phyloP scores from a whole-genome alignment of 2,329 filamentous ascomycete genomes.

The Akanthomyces dipterigenus region DNA sequence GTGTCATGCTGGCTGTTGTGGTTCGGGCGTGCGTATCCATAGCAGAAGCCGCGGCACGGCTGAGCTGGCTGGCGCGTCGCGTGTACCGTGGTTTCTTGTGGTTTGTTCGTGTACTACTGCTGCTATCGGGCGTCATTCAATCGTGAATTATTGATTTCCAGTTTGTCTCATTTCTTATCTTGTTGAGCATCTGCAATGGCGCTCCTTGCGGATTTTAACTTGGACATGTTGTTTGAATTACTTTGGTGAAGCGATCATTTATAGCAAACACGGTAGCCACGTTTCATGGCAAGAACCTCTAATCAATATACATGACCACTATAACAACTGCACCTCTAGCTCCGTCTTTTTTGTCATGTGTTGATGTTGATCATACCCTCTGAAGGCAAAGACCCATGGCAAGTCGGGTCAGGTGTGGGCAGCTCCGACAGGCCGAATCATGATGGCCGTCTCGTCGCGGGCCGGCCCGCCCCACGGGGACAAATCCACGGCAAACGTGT shows the following conservation, averaged over 20 bases:
- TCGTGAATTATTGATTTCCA: not conserved
- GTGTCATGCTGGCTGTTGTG: constrained; percentile 13
- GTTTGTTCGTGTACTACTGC: not conserved
- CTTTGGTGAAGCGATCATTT: not conserved
- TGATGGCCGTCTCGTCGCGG: not conserved
- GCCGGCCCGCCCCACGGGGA: not conserved
- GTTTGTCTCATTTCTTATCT: not conserved
- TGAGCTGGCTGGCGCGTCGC: constrained; percentile 10
- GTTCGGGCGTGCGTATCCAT: constrained; percentile 23
- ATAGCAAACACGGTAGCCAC: not conserved
- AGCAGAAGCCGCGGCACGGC: constrained; percentile 25
- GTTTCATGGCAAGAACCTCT: not conserved
- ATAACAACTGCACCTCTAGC: too few species aligned
- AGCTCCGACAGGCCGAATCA: not conserved
- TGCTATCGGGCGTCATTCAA: not conserved
- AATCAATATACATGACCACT: not conserved
- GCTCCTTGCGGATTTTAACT: not conserved
- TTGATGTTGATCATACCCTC: too few species aligned
- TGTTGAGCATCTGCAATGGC: not conserved
- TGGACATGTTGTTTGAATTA: not conserved
- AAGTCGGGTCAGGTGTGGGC: not conserved
- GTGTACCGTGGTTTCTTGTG: not conserved
- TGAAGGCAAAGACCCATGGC: too few species aligned
- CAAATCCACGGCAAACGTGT: not conserved
- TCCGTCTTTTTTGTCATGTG: too few species aligned